These are phyloP conservation scores for Proteromonas lacertae DNA, from an alignment of 352 stramenopile species.

Conservation along the genomic window DNA sequence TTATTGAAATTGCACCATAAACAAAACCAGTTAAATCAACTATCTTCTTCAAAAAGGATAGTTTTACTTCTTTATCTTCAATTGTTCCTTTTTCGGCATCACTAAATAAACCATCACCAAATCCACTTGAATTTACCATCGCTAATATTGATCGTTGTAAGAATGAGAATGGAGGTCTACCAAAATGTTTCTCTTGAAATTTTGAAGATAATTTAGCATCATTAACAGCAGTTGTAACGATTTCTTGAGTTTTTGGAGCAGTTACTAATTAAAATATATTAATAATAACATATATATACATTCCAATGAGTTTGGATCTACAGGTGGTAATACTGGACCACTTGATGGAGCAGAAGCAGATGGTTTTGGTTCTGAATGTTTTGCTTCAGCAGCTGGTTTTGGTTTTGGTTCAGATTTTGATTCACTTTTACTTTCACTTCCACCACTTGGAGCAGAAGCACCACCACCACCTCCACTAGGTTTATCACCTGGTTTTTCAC, in stretches of 20 bases:
- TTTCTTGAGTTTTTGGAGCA: slow-evolving; percentile 6
- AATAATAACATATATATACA: slow-evolving; percentile 3
- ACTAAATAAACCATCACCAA: slow-evolving; percentile 35
- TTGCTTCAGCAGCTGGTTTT: no score
- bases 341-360: neutral
- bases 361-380: neutral
- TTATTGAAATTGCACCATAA: slow-evolving; percentile 36
- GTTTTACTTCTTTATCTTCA: slow-evolving; percentile 58
- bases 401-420: no score
- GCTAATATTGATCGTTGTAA: slow-evolving; percentile 63
- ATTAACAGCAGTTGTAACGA: no score
- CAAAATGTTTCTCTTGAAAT: slow-evolving; percentile 61
- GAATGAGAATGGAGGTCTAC: slow-evolving; percentile 77
- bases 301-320: neutral
- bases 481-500: no score
- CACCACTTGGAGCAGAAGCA: no score
- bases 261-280: neutral
- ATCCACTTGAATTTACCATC: slow-evolving; percentile 34
- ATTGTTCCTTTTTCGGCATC: slow-evolving; percentile 36
- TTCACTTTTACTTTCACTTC: no score
- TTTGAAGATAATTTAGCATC: no score
- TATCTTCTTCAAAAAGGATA: slow-evolving; percentile 39
- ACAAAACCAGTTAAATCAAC: slow-evolving; percentile 18
- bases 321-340: neutral
- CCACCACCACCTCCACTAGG: no score